Base-by-base conservation (phyloP, 352 stramenopile genomes). In the Phytophthora idaei region DNA sequence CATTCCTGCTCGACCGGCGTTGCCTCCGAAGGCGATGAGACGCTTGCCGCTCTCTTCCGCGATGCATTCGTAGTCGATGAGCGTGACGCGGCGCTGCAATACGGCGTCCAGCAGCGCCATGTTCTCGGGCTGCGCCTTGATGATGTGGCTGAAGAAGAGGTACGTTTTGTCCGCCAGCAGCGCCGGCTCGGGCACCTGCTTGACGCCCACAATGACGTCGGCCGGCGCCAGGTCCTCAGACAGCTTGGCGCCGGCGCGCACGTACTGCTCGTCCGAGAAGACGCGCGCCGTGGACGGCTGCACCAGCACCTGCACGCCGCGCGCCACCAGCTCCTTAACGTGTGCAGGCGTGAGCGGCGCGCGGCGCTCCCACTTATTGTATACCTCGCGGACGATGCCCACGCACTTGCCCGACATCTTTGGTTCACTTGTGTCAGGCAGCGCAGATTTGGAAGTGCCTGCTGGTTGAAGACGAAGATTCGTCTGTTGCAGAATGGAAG, bases 1-100 rank as follows among this genome's bases (percentile, higher is more conserved):
- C 90, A 98, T 98, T 48, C 96, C 97, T 5, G 97, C 97, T 34
- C 94, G 87, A 25, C 97, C 97, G 5, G 96, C 97, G 71, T 97
- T 99, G 51, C 90, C 79, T 21, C 97, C 97, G 69, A 99, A 99
- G 36, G 94, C 93, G 56, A 99, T 97, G 9, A 98, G 69, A 5
- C 93, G 89, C 67, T 89, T 87, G 49, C 85, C 89, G 41, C 85
- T 87, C 29, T 86, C 73, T 54, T 97, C 79, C 2, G 88, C 96
- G 73, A 99, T 99, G 64, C 92, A 98, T 71, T 99, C 97, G 71
- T 98, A 99, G 76, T 99, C 97, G 61, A 99, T 93, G 29, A 99
- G 81, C 51, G 92, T 93, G 62, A 98, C 93, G 28, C 93, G 90
- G 46, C 95, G 93, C 41, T 95, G 78, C 5, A 98, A 78, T 57